Evolutionary conservation across 345 rosid genomes (phyloP), one percentile per base, ranked within the genome.

Genomic region (Conringia planisiliqua): DNA sequence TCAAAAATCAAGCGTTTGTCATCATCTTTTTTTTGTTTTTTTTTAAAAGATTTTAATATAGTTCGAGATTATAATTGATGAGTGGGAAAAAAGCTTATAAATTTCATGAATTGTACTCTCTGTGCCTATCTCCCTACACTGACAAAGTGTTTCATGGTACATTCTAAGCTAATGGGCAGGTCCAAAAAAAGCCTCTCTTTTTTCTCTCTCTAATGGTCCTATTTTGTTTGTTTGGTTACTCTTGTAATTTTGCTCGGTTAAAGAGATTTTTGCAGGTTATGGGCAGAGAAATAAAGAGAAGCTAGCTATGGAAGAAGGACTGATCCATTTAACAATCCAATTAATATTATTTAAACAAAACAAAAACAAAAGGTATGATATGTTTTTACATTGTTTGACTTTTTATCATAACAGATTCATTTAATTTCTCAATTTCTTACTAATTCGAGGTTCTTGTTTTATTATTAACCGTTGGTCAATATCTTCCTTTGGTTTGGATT

Each of bases 141-240:
- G 80, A 76, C 75, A 76, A 76, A 76, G 75, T 76, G 80, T 33
- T 76, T 76, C 75, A 76, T 76, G 71, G 80, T 76, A 76, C 80
- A 70, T 70, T 70, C 75, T 76, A 76, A 62, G 71, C 71, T 76
- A 76, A 76, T 76, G 80, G 80, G 75, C 75, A 76, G 66, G 75
- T 76, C 75, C 80, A 62, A 55, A 76, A 74, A 70, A 54, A 36
- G 70, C 52, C 60, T 10, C 60, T 70, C 59, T 46, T 70, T 61
- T 69, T 18, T 76, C 75, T 70, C 71, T 70, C 71, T 76, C 71
- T 76, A 56, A 70, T 76, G 75, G 80, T 76, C 80, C 80, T 54
- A 35, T 44, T 42, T 76, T 36, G 69, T 71, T 71, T 71, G 77
- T 78, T 71, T 78, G 81, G 81, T 78, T 71, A 78, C 81, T 78